Conservation (phyloP, 257 asterid species). For the Solanum virginianum region DNA sequence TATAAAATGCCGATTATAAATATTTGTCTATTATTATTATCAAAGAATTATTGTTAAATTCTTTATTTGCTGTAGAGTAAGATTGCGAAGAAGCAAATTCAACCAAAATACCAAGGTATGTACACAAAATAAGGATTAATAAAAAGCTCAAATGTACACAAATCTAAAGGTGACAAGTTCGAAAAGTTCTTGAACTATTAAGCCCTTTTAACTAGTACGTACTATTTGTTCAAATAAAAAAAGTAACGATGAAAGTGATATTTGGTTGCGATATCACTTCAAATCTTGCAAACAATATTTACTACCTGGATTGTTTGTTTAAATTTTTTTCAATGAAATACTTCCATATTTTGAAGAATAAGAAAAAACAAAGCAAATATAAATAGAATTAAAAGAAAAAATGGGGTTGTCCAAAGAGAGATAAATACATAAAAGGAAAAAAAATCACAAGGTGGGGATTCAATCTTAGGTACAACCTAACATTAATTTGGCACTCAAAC, state of each 20-base stretch:
- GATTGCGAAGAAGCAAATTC: no score
- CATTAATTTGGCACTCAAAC: not conserved
- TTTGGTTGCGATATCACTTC: not conserved
- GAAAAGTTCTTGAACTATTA: not conserved
- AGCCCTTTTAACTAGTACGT: not conserved
- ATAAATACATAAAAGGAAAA: not conserved
- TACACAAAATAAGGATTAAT: no score
- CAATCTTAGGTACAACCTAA: no score
- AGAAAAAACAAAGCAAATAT: not conserved
- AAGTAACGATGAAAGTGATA: not conserved
- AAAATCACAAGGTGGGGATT: no score
- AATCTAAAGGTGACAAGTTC: not conserved
- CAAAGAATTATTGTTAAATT: no score
- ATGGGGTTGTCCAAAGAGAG: not conserved
- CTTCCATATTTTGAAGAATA: not conserved
- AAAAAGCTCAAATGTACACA: no score
- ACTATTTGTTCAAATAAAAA: not conserved
- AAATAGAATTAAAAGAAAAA: not conserved
- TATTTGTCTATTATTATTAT: no score
- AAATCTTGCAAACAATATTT: not conserved
- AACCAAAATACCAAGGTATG: no score
- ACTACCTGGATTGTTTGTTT: not conserved
- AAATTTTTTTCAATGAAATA: not conserved
- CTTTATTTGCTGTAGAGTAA: no score
- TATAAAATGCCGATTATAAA: no score